A percentile compares a stretch with the other conserved stretches of the same genome.
Conservation (phyloP, 306 rosid genomes). For the Dicorynia guianensis region DNA sequence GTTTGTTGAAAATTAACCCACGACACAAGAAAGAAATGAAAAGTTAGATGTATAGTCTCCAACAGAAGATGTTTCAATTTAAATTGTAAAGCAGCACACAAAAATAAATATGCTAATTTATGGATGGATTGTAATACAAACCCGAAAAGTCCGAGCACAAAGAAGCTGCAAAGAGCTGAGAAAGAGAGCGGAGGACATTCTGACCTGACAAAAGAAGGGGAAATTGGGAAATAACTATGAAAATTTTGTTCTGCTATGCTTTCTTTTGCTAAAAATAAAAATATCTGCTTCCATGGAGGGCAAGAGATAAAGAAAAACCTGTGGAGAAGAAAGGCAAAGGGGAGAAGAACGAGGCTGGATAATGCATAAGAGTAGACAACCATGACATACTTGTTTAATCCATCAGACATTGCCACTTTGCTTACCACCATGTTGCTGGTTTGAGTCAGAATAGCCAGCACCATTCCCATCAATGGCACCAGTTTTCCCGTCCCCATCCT, state of each 20-base stretch:
- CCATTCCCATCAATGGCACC: slow-evolving; percentile 54
- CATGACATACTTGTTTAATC: slow-evolving; percentile 44
- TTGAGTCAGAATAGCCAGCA: slow-evolving; percentile 45
- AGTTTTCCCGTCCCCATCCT: not conserved
- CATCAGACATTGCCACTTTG: slow-evolving; percentile 41
- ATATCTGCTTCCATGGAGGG: not conserved
- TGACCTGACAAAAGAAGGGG: slow-evolving; percentile 31
- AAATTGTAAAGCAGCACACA: not conserved
- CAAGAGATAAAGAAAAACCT: slow-evolving; percentile 32
- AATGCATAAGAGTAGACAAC: slow-evolving; percentile 41
- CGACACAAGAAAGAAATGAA: not conserved
- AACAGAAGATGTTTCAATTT: not conserved
- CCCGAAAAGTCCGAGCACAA: slow-evolving; percentile 45
- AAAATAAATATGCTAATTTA: not conserved
- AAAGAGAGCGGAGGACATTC: slow-evolving; percentile 45
- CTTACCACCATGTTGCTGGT: slow-evolving; percentile 42
- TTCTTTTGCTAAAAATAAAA: not conserved
- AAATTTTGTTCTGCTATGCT: not conserved
- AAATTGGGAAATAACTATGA: no score
- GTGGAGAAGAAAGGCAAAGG: slow-evolving; percentile 33
- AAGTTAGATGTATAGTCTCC: not conserved
- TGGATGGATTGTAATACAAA: slow-evolving; percentile 23
- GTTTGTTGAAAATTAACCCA: no score
- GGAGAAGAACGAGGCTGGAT: slow-evolving; percentile 41
- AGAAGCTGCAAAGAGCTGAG: slow-evolving; percentile 42